These are phyloP conservation scores for Cynara cardunculus DNA, from an alignment of 129 eudicot species.

Conservation along the genomic window DNA sequence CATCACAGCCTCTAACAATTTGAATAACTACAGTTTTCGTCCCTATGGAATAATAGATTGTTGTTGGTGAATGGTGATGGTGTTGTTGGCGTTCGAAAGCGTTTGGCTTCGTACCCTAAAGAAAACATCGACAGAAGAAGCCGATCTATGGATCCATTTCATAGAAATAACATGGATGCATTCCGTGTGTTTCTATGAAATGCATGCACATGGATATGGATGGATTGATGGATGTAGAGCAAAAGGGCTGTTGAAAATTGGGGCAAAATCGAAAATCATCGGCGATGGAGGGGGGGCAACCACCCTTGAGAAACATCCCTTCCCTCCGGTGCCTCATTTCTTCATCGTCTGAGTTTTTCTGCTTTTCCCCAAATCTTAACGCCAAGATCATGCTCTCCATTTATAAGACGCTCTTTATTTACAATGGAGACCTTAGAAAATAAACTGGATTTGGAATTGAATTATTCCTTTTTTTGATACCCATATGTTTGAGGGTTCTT, in stretches of 20 bases:
- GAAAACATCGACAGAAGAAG: too few relatives aligned
- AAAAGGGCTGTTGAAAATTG: conserved; percentile 11
- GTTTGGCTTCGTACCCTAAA: background rate
- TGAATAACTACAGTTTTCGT: background rate
- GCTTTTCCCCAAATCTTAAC: background rate
- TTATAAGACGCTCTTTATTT: background rate
- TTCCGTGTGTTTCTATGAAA: background rate
- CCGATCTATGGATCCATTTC: too few relatives aligned
- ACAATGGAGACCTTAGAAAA: too few relatives aligned
- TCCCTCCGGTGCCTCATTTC: conserved; percentile 24
- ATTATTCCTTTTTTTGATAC: too few relatives aligned
- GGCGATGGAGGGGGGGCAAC: conserved; percentile 31
- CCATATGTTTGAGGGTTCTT: too few relatives aligned
- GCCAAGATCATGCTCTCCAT: background rate
- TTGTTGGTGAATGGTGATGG: background rate
- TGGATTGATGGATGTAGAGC: background rate
- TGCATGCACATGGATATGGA: background rate
- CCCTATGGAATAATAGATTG: background rate
- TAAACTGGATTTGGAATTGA: too few relatives aligned
- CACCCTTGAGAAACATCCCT: conserved; percentile 26
- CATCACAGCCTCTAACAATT: conserved; percentile 9
- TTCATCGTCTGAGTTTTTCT: background rate
- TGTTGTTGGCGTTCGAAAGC: background rate
- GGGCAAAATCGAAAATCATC: conserved; percentile 15
- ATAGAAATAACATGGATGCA: too few relatives aligned